These are phyloP conservation scores for Fraxinus dipetala DNA, from an alignment of 305 asterid species.

Conservation along the genomic window DNA sequence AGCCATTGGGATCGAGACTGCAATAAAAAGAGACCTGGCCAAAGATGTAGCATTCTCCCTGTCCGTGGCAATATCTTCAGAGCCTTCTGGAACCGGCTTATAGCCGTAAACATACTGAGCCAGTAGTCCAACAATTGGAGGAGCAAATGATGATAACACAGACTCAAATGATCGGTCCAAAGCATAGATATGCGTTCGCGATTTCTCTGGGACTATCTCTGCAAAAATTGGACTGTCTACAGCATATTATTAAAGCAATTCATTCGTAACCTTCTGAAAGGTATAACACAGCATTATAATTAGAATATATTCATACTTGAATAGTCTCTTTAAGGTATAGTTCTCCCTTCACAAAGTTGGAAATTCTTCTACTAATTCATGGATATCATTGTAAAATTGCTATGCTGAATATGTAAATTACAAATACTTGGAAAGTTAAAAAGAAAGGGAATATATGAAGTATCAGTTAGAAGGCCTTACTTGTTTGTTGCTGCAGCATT, in stretches of 20 bases:
- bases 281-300: not conserved
- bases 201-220: slow-evolving; percentile 72
- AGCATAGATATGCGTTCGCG: slow-evolving; percentile 66
- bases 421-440: not conserved
- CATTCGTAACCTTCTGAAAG: not conserved
- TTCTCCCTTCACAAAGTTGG: not conserved
- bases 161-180: slow-evolving; percentile 76
- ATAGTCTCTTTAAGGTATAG: not conserved
- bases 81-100: slow-evolving; percentile 49
- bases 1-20: slow-evolving; percentile 68
- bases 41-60: slow-evolving; percentile 63
- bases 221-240: slow-evolving; percentile 70
- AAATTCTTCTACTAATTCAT: not conserved
- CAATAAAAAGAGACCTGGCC: slow-evolving; percentile 61
- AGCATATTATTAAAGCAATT: slow-evolving; percentile 19
- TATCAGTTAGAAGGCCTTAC: slow-evolving; percentile 33
- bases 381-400: not conserved
- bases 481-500: slow-evolving; percentile 81
- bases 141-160: slow-evolving; percentile 69
- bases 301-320: not conserved
- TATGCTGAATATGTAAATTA: not conserved
- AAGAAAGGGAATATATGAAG: not conserved
- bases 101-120: slow-evolving; percentile 64
- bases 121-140: slow-evolving; percentile 71
- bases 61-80: slow-evolving; percentile 49